Percentiles rank a stretch among this genome's conserved stretches.
These are phyloP conservation scores for Pichia sp. DNA, from an alignment of 1,139 yeast genomes.

Conservation along the genomic window DNA sequence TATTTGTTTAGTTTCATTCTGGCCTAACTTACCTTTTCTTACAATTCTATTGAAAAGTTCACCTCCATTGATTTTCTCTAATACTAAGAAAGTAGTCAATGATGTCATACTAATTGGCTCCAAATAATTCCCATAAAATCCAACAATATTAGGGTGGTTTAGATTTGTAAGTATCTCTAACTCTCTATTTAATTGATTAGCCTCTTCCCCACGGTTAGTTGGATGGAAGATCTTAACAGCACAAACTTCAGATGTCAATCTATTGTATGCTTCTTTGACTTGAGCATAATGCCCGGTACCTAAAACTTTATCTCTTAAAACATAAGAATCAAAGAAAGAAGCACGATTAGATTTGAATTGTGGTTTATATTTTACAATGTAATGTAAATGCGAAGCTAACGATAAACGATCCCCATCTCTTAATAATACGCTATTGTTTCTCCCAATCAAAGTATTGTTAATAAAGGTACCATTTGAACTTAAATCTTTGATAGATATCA, in stretches of 20 bases:
- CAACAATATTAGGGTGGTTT: constrained; percentile 64
- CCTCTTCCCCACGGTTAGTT: constrained; percentile 34
- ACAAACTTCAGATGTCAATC: constrained; percentile 49
- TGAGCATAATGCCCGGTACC: constrained; percentile 78
- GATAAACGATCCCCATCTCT: constrained; percentile 58
- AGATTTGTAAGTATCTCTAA: constrained; percentile 58
- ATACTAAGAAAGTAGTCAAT: constrained; percentile 56
- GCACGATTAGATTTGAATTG: constrained; percentile 18
- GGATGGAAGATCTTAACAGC: constrained; percentile 79
- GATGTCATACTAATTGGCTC: constrained; percentile 55
- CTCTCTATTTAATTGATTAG: constrained; percentile 50
- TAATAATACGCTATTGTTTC: constrained; percentile 40
- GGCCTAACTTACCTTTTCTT: constrained; percentile 50
- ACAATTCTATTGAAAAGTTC: constrained; percentile 67
- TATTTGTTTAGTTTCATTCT: constrained; percentile 55
- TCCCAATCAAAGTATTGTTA: constrained; percentile 50
- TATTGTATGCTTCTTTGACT: constrained; percentile 60
- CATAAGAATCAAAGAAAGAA: constrained; percentile 53
- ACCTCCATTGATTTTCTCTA: constrained; percentile 69
- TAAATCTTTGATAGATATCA: constrained; percentile 46
- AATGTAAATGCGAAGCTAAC: constrained; percentile 56
- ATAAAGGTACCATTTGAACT: constrained; percentile 65
- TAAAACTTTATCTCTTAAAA: constrained; percentile 46
- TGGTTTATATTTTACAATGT: constrained; percentile 44
- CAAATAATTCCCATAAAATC: constrained; percentile 56